These are phyloP conservation scores for Odontarrhena argentea DNA, from an alignment of 345 rosid genomes.

Conservation along the genomic window DNA sequence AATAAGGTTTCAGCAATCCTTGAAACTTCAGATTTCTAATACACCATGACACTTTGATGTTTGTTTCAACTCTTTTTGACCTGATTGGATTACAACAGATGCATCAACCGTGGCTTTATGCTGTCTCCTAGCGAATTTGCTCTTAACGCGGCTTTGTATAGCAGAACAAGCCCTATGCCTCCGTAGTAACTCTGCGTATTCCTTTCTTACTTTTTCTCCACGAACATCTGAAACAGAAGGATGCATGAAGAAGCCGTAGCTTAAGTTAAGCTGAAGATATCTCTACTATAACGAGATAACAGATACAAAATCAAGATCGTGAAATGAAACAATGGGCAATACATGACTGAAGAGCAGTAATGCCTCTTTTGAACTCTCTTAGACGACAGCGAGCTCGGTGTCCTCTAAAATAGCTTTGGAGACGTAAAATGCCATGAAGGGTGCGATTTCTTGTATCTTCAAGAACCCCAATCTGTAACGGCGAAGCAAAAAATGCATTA, in stretches of 20 bases:
- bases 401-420: conserved; percentile 79
- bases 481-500: conserved; percentile 13
- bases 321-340: conserved; percentile 29
- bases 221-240: conserved; percentile 60
- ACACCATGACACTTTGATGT: background rate
- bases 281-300: background rate
- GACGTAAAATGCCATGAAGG: conserved; percentile 60
- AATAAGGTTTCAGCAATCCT: conserved; percentile 5
- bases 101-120: conserved; percentile 55
- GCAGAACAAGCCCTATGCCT: conserved; percentile 78
- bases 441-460: conserved; percentile 72
- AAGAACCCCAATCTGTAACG: conserved; percentile 63
- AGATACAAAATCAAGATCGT: conserved; percentile 1
- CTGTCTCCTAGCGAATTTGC: conserved; percentile 45
- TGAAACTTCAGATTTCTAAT: conserved; percentile 3
- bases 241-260: conserved; percentile 18
- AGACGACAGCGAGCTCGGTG: conserved; percentile 54
- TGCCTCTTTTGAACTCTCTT: conserved; percentile 54
- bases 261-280: conserved; percentile 13
- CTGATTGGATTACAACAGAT: conserved; percentile 73
- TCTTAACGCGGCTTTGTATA: conserved; percentile 70
- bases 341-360: conserved; percentile 71
- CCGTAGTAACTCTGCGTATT: conserved; percentile 55
- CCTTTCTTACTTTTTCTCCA: conserved; percentile 72
- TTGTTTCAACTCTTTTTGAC: conserved; percentile 39